These are phyloP conservation scores for Scleroderma citrinum DNA, from an alignment of 768 basidiomycete species.

Conservation along the genomic window DNA sequence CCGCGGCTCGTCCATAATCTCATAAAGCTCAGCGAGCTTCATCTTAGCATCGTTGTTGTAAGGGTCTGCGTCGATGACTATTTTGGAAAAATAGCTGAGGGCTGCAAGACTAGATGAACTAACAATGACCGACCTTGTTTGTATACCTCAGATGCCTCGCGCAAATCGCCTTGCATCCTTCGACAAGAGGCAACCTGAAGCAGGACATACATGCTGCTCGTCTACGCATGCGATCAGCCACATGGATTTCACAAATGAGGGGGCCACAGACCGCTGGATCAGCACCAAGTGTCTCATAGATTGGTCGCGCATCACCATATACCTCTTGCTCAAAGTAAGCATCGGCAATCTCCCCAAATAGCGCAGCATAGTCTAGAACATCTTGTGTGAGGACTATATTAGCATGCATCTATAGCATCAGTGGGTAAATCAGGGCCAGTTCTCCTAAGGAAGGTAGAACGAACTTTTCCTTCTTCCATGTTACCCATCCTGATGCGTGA, in stretches of 20 bases:
- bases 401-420: slow-evolving; percentile 62
- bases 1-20: slow-evolving; percentile 69
- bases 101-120: not conserved
- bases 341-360: slow-evolving; percentile 82
- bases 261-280: slow-evolving; percentile 56
- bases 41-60: slow-evolving; percentile 78
- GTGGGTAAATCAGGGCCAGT: not conserved
- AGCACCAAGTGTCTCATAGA: slow-evolving; percentile 73
- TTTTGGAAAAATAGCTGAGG: not conserved
- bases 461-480: slow-evolving; percentile 74
- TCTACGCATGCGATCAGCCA: slow-evolving; percentile 36
- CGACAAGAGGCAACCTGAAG: slow-evolving; percentile 80
- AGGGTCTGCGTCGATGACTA: slow-evolving; percentile 73
- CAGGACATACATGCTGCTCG: slow-evolving; percentile 64
- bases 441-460: slow-evolving; percentile 10
- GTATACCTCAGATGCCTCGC: slow-evolving; percentile 78
- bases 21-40: slow-evolving; percentile 86
- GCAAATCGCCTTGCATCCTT: slow-evolving; percentile 66
- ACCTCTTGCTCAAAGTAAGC: slow-evolving; percentile 73
- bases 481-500: slow-evolving; percentile 78
- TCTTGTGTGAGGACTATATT: slow-evolving; percentile 66
- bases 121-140: slow-evolving; percentile 54
- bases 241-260: not conserved
- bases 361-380: slow-evolving; percentile 64
- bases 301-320: slow-evolving; percentile 72